Evolutionary conservation across 345 rosid genomes (phyloP), one percentile per base, ranked within the genome.

Genomic region (Boechera retrofracta): DNA sequence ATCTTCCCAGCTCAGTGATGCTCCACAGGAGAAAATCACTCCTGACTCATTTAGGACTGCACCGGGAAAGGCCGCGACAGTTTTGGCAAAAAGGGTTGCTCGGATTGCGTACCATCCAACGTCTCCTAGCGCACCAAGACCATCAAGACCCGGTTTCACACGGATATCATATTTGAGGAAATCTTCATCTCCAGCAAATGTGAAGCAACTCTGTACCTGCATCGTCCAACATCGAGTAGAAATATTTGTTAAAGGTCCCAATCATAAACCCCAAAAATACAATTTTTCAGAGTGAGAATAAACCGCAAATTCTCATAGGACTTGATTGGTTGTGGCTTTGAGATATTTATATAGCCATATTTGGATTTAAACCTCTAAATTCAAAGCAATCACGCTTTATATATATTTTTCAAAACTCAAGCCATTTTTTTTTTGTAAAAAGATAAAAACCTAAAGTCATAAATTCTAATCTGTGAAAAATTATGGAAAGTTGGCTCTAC

Each of bases 101-200:
- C 95, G 69, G 65, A 87, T 82, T 12, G 88, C 60, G 68, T 94
- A 94, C 98, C 98, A 94, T 32, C 97, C 97, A 13, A 84, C 86
- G 28, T 91, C 97, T n/a, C 97, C 98, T 1, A 94, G 90, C 33
- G 95, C 86, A 28, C 98, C 98, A 8, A 88, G 97, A 54, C 85
- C 86, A 41, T 94, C 98, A 2, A 94, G 97, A 59, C 88, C 88
- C 2, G 97, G 93, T 79, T 91, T 91, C 48, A 91, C 97, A 35
- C 97, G 95, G 73, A 91, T 88, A 81, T 91, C 85, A 31, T 89
- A 85, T 60, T 84, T 84, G 36, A 94, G 87, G 71, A 91, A 94
- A 47, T 89, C 84, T 44, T 85, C 78, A 36, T 75, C 84, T 15
- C 36, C 90, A 53, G 78, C 80, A 63, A 85, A 87, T 29, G 96